Evolutionary conservation across 2,329 filamentous ascomycete species (phyloP), one percentile per base, ranked within the genome.

Genomic region (Zymoseptoria tritici): DNA sequence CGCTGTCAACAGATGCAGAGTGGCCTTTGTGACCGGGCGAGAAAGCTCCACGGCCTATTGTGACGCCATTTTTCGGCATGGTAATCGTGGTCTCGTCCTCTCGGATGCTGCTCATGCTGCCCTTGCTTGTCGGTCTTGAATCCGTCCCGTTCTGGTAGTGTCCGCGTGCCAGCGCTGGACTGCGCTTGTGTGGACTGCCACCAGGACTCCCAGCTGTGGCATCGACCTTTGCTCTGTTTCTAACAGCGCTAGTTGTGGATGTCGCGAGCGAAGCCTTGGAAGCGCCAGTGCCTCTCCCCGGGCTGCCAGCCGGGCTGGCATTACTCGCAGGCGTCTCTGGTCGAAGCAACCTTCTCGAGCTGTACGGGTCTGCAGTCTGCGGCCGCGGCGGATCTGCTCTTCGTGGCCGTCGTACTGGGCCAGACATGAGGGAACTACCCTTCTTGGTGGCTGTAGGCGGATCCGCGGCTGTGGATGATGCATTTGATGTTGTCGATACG

Each of bases 341-440:
- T 64, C 66, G 72, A 63, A 68, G 69, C 67, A 70, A 57, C 51
- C 70, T 69, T 54, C 72, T 68, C 16, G 70, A 70, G 13, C 75
- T 78, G 67, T 82, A 82, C 11, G 81, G 81, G 64, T 84, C 82
- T 29, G 82, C 80, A 11, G 81, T 83, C 42, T 79, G 79, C 22
- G 81, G 80, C 55, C 81, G 72, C 64, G 73, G 69, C 19, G 79
- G 65, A 58, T 81, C 79, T 24, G 78, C 77, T 62, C 72, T 64
- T 55, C 77, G 72, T 21, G 78, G 80, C 57, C 80, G 80, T 55
- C 85, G 78, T 63, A 85, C 80, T 21, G 84, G 84, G 16, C 83
- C 85, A 52, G 83, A 81, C 67, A 84, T 83, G 9, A 87, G 67
- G 4, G 78, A 78, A 31, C 67, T 71, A 60, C 69, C 69, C 58